Evolutionary conservation across 2,329 filamentous ascomycete species (phyloP).

Genomic region (Dothistroma pini): DNA sequence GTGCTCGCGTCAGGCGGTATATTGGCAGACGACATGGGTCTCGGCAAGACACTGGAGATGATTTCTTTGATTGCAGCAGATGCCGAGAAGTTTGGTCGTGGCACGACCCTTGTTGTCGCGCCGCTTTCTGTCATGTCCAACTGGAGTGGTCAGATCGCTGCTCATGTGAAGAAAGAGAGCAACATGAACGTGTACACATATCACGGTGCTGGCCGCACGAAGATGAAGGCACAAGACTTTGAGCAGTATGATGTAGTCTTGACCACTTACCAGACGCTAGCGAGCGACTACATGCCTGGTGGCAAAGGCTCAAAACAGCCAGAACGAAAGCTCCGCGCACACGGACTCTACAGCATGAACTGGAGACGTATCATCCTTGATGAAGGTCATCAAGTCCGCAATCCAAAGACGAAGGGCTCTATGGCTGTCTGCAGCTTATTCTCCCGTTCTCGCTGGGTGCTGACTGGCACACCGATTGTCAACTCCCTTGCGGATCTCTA

Average conservation of each 20-base stretch:
- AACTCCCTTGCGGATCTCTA: constrained; percentile 80
- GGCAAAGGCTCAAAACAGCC: constrained; percentile 35
- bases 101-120: constrained; percentile 74
- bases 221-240: constrained; percentile 55
- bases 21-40: constrained; percentile 86
- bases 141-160: constrained; percentile 74
- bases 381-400: constrained; percentile 79
- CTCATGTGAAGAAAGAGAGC: constrained; percentile 64
- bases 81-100: constrained; percentile 31
- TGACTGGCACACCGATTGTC: constrained; percentile 60
- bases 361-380: constrained; percentile 81
- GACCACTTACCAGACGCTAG: constrained; percentile 77
- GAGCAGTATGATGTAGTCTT: constrained; percentile 70
- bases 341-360: constrained; percentile 58
- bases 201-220: constrained; percentile 61
- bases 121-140: constrained; percentile 88
- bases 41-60: constrained; percentile 84
- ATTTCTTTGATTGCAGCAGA: constrained; percentile 72
- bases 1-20: constrained; percentile 74
- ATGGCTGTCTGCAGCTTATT: constrained; percentile 63
- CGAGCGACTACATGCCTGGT: constrained; percentile 59
- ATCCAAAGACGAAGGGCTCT: constrained; percentile 68
- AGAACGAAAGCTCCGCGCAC: constrained; percentile 32
- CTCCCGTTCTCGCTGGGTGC: constrained; percentile 71
- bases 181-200: constrained; percentile 67